Evolutionary conservation across 495 filamentous ascomycete genomes (phyloP).

Genomic region (Jackrogersella multiformis): DNA sequence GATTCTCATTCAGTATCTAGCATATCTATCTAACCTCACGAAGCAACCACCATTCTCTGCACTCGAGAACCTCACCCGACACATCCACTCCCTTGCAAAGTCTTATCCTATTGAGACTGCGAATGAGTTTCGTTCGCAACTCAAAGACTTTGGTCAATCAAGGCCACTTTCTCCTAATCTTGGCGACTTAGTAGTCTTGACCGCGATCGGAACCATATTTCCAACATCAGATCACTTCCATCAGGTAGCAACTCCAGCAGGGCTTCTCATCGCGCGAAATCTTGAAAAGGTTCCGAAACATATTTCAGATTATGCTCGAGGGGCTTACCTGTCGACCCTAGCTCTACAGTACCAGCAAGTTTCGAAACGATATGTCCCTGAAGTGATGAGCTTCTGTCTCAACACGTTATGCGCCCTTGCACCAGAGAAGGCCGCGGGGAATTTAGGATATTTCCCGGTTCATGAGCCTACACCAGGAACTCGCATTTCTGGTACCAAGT

Average conservation of each 20-base stretch:
- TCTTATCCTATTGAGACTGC: constrained; percentile 79
- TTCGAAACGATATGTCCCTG: constrained; percentile 87
- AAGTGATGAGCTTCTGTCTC: constrained; percentile 81
- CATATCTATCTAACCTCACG: constrained; percentile 64
- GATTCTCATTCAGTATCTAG: constrained; percentile 80
- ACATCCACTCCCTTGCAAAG: constrained; percentile 88
- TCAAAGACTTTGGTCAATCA: constrained; percentile 69
- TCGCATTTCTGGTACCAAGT: constrained; percentile 55
- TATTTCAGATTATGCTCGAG: constrained; percentile 72
- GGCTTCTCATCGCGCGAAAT: constrained; percentile 80
- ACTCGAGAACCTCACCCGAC: constrained; percentile 55
- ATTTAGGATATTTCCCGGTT: constrained; percentile 67
- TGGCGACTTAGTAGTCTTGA: constrained; percentile 82
- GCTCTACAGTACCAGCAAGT: constrained; percentile 80
- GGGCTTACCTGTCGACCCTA: constrained; percentile 80
- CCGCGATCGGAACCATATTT: constrained; percentile 84
- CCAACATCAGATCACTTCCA: constrained; percentile 98
- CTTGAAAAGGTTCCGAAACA: constrained; percentile 76
- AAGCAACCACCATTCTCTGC: constrained; percentile 49
- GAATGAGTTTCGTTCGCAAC: constrained; percentile 75
- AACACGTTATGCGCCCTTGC: constrained; percentile 77
- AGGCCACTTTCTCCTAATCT: constrained; percentile 69
- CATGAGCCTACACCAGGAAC: constrained; percentile 65
- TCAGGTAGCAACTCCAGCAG: constrained; percentile 87
- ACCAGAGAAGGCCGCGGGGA: constrained; percentile 57